Conservation (phyloP, 306 rosid species). For the Acacia acuminata region DNA sequence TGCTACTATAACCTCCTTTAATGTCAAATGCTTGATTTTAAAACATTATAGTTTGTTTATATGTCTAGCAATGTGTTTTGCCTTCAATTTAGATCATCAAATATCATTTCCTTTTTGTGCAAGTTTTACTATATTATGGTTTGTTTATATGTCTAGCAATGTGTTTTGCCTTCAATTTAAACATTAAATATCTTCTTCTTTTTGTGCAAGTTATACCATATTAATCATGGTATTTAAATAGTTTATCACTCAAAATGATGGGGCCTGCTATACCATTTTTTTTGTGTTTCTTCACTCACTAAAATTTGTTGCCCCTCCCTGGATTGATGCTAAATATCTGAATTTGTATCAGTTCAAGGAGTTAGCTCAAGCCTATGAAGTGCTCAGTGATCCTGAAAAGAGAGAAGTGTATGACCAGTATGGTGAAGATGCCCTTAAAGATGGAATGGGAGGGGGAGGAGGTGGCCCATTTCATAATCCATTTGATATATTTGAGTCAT, state of each 20-base stretch:
- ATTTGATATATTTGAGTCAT: constrained; percentile 71
- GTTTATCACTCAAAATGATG: constrained; percentile 8
- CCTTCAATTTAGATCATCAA: background rate
- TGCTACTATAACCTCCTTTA: background rate
- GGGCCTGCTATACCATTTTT: constrained; percentile 8
- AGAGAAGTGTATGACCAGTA: constrained; percentile 72
- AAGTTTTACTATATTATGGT: background rate
- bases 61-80: background rate
- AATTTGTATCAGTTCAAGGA: constrained; percentile 66
- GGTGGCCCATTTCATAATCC: constrained; percentile 65
- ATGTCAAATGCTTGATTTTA: background rate
- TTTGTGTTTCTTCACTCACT: background rate
- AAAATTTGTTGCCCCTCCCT: background rate
- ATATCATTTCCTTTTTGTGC: background rate
- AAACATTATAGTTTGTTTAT: too few relatives aligned
- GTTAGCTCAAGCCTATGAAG: constrained; percentile 79
- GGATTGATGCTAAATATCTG: background rate
- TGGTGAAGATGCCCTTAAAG: constrained; percentile 85
- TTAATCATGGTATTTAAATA: background rate
- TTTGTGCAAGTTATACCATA: background rate
- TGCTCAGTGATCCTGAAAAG: constrained; percentile 72
- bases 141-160: background rate
- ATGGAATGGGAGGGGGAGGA: constrained; percentile 64
- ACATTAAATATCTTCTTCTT: too few relatives aligned
- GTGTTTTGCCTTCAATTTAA: background rate